These are phyloP conservation scores for Thermomucor indicae-seudaticae DNA, from an alignment of 371 early-diverging fungal species.

Conservation along the genomic window DNA sequence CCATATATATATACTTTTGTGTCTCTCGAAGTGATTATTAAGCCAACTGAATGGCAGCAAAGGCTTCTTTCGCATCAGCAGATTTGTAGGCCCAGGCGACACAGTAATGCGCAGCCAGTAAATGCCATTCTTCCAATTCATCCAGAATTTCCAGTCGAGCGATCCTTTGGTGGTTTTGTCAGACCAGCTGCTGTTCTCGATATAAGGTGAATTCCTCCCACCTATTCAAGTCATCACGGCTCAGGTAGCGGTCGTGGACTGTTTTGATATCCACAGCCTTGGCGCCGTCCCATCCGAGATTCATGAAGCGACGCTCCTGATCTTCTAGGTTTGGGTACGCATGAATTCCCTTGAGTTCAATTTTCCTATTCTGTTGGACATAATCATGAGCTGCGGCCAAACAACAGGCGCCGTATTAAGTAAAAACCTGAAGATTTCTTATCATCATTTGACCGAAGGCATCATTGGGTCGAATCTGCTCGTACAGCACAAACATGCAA, in stretches of 20 bases:
- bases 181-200: neutral
- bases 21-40: neutral
- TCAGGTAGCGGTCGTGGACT: constrained; percentile 55
- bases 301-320: constrained; percentile 61
- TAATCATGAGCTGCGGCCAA: neutral
- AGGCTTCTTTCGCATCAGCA: neutral
- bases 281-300: constrained; percentile 62
- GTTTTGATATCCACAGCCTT: constrained; percentile 69
- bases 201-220: constrained; percentile 19
- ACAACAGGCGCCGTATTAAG: neutral
- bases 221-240: constrained; percentile 50
- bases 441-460: constrained; percentile 92
- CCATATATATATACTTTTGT: no score
- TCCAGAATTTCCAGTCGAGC: constrained; percentile 82
- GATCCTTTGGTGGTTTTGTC: constrained; percentile 42
- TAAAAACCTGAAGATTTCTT: constrained; percentile 63
- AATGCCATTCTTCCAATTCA: constrained; percentile 91
- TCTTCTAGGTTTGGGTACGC: constrained; percentile 70
- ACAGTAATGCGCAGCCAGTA: constrained; percentile 87
- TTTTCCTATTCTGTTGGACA: constrained; percentile 45
- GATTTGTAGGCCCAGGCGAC: constrained; percentile 73
- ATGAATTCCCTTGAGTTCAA: constrained; percentile 71
- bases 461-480: constrained; percentile 88
- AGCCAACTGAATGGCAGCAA: neutral
- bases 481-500: constrained; percentile 75